These are phyloP conservation scores for Ocimum tenuiflorum DNA, from an alignment of 257 asterid species.

Conservation along the genomic window DNA sequence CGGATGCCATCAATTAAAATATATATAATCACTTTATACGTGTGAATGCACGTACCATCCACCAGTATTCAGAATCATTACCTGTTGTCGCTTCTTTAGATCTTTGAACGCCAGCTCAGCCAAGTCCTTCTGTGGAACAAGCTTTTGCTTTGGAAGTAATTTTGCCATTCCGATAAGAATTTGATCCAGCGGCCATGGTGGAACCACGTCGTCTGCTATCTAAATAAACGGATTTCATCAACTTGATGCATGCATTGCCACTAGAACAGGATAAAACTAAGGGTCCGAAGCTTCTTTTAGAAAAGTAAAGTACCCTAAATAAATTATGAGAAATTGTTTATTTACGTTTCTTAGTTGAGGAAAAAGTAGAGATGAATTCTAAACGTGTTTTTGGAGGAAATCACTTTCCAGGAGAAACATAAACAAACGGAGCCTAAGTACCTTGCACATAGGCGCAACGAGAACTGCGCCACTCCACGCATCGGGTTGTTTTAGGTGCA, in stretches of 20 bases:
- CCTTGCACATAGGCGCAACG: slow-evolving; percentile 98
- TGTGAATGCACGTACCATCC: too few relatives aligned
- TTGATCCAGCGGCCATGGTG: slow-evolving; percentile 62
- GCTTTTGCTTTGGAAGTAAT: slow-evolving; percentile 67
- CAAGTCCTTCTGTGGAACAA: slow-evolving; percentile 71
- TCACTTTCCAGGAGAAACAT: too few relatives aligned
- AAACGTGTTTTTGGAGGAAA: too few relatives aligned
- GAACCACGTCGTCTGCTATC: slow-evolving; percentile 84
- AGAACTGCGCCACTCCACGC: slow-evolving; percentile 80
- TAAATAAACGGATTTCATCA: slow-evolving; percentile 23
- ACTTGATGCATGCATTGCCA: neutral
- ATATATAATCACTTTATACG: too few relatives aligned
- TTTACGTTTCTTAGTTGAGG: too few relatives aligned
- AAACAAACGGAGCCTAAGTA: slow-evolving; percentile 24
- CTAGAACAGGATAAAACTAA: neutral
- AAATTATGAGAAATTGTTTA: too few relatives aligned
- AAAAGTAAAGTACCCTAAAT: too few relatives aligned
- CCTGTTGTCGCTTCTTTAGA: slow-evolving; percentile 53
- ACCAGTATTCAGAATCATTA: slow-evolving; percentile 12
- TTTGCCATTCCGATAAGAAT: slow-evolving; percentile 60
- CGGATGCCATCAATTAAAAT: too few relatives aligned
- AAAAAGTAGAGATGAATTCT: too few relatives aligned
- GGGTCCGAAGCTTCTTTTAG: too few relatives aligned
- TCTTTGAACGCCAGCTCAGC: slow-evolving; percentile 72
- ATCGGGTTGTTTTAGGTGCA: slow-evolving; percentile 76